phyloP scores from a whole-genome alignment of 2,329 filamentous ascomycete genomes.

The Teratosphaeria viscida region DNA sequence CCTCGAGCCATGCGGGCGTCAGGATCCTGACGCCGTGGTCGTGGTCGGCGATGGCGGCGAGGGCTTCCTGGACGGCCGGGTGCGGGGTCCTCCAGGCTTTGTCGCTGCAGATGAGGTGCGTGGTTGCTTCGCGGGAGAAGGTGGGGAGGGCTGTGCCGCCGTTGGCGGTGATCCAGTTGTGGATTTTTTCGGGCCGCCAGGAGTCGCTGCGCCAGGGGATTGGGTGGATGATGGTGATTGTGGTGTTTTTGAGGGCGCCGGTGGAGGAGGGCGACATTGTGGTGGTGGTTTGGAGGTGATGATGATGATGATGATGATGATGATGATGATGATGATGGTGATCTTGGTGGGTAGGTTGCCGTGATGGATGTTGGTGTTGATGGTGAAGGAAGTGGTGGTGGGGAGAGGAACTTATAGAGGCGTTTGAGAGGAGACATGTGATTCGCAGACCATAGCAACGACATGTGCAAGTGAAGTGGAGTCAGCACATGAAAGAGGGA shows the following conservation, averaged over 20 bases:
- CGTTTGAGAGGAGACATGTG: not conserved
- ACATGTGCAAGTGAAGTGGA: not conserved
- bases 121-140: constrained; percentile 45
- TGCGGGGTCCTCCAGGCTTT: constrained; percentile 41
- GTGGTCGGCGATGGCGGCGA: constrained; percentile 3
- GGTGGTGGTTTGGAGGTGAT: not conserved
- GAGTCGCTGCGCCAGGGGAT: constrained; percentile 2
- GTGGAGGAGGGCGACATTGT: not conserved
- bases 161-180: constrained; percentile 56
- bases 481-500: not conserved
- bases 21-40: constrained; percentile 25
- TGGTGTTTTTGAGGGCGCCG: constrained; percentile 2
- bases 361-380: not conserved
- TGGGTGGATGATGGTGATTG: constrained; percentile 8
- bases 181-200: constrained; percentile 30
- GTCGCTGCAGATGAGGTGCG: constrained; percentile 60
- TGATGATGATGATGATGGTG: not conserved
- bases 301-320: not conserved
- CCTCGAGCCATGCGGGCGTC: constrained; percentile 38
- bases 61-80: not conserved
- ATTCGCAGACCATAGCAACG: not conserved
- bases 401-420: not conserved
- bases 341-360: not conserved
- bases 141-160: constrained; percentile 46
- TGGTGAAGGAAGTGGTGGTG: not conserved